phyloP scores from a whole-genome alignment of 257 asterid genomes.

The Solanum chiquidenum region DNA sequence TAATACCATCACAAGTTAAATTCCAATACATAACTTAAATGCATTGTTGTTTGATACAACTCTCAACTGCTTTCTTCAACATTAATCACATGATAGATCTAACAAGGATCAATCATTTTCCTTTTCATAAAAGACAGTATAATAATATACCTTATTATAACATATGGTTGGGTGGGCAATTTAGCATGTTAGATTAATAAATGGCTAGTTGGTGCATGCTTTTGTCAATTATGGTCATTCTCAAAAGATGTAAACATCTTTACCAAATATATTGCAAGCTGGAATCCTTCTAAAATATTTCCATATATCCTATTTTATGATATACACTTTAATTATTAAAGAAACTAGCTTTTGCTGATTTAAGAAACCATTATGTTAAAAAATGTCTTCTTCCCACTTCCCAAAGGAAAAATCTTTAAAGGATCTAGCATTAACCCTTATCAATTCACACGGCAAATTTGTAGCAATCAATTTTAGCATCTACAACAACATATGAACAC shows the following conservation, averaged over 20 bases:
- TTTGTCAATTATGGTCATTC: background rate
- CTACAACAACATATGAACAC: background rate
- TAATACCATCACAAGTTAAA: background rate
- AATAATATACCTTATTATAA: background rate
- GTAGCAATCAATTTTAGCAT: background rate
- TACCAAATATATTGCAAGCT: slow-evolving; percentile 3
- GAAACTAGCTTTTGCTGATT: background rate
- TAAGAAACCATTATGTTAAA: background rate
- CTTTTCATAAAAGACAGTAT: background rate
- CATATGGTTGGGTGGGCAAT: background rate
- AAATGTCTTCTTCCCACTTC: slow-evolving; percentile 9
- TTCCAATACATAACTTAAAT: background rate
- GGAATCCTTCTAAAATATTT: background rate
- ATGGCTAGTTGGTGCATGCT: background rate
- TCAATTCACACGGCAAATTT: background rate
- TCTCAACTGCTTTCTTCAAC: background rate
- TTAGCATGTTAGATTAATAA: background rate
- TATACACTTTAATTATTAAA: background rate
- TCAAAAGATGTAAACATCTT: background rate
- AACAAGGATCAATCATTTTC: background rate
- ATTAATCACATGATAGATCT: background rate
- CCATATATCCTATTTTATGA: background rate
- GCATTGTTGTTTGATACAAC: background rate
- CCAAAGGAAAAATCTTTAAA: background rate
- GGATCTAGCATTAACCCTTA: background rate